phyloP scores from a whole-genome alignment of 371 early-diverging fungal genomes.

The Rhizomucor miehei region DNA sequence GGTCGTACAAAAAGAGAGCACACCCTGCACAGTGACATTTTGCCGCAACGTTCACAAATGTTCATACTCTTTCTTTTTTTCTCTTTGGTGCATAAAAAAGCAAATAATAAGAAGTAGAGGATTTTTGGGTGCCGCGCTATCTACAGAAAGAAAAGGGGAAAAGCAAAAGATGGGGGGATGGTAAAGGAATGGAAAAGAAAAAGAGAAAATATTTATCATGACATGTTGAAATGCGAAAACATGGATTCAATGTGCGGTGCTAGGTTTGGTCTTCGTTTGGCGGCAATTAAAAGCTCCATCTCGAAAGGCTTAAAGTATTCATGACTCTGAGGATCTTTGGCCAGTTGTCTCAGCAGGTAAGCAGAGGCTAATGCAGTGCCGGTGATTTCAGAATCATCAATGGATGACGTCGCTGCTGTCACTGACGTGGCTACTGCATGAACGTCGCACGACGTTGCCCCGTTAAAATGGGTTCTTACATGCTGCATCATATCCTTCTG shows the following conservation, averaged over 20 bases:
- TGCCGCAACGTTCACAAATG: not conserved
- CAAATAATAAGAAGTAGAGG: no score
- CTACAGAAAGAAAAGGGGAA: no score
- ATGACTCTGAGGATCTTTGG: constrained; percentile 52
- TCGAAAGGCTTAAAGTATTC: constrained; percentile 63
- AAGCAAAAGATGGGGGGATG: no score
- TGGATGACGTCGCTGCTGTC: constrained; percentile 1
- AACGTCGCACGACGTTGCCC: constrained; percentile 4
- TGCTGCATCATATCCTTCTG: constrained; percentile 39
- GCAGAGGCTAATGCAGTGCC: constrained; percentile 72
- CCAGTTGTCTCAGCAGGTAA: constrained; percentile 64
- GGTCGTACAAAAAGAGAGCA: not conserved
- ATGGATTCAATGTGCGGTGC: constrained; percentile 20
- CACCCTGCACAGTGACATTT: not conserved
- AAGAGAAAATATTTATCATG: not conserved
- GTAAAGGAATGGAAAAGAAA: no score
- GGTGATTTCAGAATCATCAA: constrained; percentile 43
- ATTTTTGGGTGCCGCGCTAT: no score
- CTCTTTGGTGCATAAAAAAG: no score
- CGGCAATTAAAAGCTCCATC: constrained; percentile 34
- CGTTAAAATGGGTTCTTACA: constrained; percentile 37
- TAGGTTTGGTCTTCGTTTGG: constrained; percentile 36
- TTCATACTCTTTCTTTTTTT: no score
- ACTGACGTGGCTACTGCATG: not conserved
- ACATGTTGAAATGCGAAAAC: constrained; percentile 11